These are phyloP conservation scores for Mycena citricolor DNA, from an alignment of 1,284 basidiomycete genomes.

Conservation along the genomic window DNA sequence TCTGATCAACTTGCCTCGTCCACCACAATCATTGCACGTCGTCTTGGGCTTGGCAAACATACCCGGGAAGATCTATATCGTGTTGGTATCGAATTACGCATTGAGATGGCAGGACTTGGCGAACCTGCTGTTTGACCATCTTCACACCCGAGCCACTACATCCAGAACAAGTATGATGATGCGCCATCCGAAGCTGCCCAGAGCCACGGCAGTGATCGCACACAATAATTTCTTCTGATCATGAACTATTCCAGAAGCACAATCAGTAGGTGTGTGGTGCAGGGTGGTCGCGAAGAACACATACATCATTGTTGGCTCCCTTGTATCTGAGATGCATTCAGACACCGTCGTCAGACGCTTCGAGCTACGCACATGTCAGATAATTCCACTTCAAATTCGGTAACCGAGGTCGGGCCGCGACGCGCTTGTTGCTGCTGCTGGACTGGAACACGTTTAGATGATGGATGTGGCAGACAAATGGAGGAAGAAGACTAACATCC, in stretches of 20 bases:
- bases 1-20: constrained; percentile 79
- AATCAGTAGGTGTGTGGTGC: no score
- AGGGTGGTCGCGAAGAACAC: no score
- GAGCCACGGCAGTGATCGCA: constrained; percentile 93
- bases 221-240: constrained; percentile 83
- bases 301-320: constrained; percentile 79
- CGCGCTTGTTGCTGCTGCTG: constrained; percentile 70
- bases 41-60: constrained; percentile 87
- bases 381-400: constrained; percentile 86
- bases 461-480: background rate
- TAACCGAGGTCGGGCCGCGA: constrained; percentile 79
- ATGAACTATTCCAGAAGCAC: constrained; percentile 86
- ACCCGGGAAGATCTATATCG: constrained; percentile 83
- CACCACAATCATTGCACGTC: constrained; percentile 78
- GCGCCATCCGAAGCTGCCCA: constrained; percentile 85
- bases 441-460: constrained; percentile 30
- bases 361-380: constrained; percentile 68
- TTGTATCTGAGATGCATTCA: constrained; percentile 51
- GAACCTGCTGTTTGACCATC: constrained; percentile 78
- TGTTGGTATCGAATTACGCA: constrained; percentile 33
- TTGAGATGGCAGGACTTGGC: background rate
- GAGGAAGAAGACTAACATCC: constrained; percentile 48
- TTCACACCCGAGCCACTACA: constrained; percentile 87
- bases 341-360: background rate
- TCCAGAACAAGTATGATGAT: constrained; percentile 78